These are phyloP conservation scores for Esteya vermicola DNA, from an alignment of 2,329 filamentous ascomycete genomes.

Conservation along the genomic window DNA sequence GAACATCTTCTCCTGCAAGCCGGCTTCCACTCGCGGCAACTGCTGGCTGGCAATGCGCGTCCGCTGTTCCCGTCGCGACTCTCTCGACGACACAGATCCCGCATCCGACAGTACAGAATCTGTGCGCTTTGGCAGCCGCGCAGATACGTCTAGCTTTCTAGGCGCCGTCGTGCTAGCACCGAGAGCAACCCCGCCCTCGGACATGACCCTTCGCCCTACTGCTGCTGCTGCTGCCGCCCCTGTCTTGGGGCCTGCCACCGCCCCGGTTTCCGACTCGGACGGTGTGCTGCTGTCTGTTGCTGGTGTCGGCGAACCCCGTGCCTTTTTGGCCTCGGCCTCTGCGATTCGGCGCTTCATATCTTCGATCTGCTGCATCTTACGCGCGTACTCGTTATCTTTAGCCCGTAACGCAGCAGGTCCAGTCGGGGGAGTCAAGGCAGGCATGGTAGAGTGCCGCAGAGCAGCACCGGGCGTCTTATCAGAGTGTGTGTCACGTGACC, in stretches of 20 bases:
- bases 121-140: constrained; percentile 14
- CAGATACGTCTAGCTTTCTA: constrained; percentile 6
- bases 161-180: too few species aligned
- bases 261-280: constrained; percentile 13
- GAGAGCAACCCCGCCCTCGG: too few species aligned
- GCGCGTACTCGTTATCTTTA: constrained; percentile 26
- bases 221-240: too few species aligned
- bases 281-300: constrained; percentile 13
- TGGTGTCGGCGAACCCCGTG: constrained; percentile 21
- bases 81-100: constrained; percentile 1
- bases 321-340: constrained; percentile 40
- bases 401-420: constrained; percentile 17
- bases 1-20: constrained; percentile 28
- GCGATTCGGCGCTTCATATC: constrained; percentile 45
- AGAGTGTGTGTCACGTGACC: constrained; percentile 18
- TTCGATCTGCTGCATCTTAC: constrained; percentile 44
- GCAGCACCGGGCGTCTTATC: too few species aligned
- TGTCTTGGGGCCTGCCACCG: too few species aligned
- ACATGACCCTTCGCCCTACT: too few species aligned
- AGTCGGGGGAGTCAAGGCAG: constrained; percentile 21
- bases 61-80: constrained; percentile 12
- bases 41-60: constrained; percentile 23
- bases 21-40: constrained; percentile 22
- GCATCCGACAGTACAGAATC: constrained; percentile 3
- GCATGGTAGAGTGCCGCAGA: too few species aligned